Evolutionary conservation across 768 basidiomycete genomes (phyloP).

Genomic region (Hemileccinum impolitum): DNA sequence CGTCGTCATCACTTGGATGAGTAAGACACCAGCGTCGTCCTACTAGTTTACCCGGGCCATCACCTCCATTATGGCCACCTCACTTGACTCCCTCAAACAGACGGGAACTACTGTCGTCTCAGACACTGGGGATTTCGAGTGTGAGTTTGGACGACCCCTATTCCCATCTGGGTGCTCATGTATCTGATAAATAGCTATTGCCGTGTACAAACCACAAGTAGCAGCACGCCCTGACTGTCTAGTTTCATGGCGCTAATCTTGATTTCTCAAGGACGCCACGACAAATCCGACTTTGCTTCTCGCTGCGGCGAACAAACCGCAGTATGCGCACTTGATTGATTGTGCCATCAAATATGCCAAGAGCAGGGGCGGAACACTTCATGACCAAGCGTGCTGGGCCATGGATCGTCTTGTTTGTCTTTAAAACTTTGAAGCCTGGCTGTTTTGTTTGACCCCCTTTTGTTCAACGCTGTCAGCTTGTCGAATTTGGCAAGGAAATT

Average conservation of each 20-base stretch:
- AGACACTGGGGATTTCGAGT: slow-evolving; percentile 93
- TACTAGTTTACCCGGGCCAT: background rate
- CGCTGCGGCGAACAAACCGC: slow-evolving; percentile 84
- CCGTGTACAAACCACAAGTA: slow-evolving; percentile 90
- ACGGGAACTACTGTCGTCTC: slow-evolving; percentile 92
- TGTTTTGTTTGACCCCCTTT: background rate
- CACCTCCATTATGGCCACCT: slow-evolving; percentile 61
- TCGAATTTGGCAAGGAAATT: slow-evolving; percentile 95
- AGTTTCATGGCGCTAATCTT: background rate
- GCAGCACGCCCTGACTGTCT: background rate
- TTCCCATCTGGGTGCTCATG: slow-evolving; percentile 15
- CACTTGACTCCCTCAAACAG: slow-evolving; percentile 78
- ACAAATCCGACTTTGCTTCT: slow-evolving; percentile 95
- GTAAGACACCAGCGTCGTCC: background rate
- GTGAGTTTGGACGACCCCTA: slow-evolving; percentile 33
- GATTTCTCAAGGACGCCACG: slow-evolving; percentile 70
- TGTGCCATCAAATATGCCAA: slow-evolving; percentile 70
- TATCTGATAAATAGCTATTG: slow-evolving; percentile 58
- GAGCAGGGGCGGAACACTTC: slow-evolving; percentile 69
- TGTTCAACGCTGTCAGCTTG: slow-evolving; percentile 55
- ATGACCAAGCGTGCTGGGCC: slow-evolving; percentile 72
- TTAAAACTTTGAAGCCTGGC: background rate
- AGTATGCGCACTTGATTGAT: slow-evolving; percentile 75
- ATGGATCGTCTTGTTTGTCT: slow-evolving; percentile 77
- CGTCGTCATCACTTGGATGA: too few relatives aligned